Conservation (phyloP, 2,329 filamentous ascomycete genomes). For the Biscogniauxia marginata region DNA sequence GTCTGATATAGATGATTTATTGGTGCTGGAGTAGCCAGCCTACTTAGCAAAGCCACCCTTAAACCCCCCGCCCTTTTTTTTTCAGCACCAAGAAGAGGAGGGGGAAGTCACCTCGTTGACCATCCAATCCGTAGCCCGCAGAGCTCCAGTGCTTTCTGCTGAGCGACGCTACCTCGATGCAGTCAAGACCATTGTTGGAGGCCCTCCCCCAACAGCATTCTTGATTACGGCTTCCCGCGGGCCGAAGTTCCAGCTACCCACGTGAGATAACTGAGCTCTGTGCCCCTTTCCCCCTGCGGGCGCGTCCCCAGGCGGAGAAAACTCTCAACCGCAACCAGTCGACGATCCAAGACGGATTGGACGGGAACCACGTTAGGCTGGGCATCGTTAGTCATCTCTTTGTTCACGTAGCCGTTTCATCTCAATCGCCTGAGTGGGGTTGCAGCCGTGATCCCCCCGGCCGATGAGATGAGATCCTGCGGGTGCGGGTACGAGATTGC, state of each 20-base stretch:
- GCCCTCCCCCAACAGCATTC: background rate
- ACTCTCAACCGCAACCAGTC: background rate
- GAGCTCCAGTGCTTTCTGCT: background rate
- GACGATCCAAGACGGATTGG: background rate
- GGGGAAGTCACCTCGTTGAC: background rate
- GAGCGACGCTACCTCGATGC: background rate
- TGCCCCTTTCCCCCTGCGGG: background rate
- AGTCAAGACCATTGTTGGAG: background rate
- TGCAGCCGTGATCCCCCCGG: background rate
- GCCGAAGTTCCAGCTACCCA: background rate
- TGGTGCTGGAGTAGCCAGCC: background rate
- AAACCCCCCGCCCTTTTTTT: background rate
- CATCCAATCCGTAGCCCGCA: background rate
- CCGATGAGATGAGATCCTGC: background rate
- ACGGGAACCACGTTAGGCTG: background rate
- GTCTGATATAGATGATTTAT: background rate
- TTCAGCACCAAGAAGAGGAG: background rate
- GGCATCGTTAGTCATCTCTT: background rate
- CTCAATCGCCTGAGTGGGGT: background rate
- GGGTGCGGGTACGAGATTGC: background rate
- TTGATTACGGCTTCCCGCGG: no score
- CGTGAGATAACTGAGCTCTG: background rate
- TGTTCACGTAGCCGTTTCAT: background rate
- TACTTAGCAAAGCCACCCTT: background rate
- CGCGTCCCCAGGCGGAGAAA: background rate